phyloP scores from a whole-genome alignment of 495 filamentous ascomycete genomes.

The Neurospora sp. region DNA sequence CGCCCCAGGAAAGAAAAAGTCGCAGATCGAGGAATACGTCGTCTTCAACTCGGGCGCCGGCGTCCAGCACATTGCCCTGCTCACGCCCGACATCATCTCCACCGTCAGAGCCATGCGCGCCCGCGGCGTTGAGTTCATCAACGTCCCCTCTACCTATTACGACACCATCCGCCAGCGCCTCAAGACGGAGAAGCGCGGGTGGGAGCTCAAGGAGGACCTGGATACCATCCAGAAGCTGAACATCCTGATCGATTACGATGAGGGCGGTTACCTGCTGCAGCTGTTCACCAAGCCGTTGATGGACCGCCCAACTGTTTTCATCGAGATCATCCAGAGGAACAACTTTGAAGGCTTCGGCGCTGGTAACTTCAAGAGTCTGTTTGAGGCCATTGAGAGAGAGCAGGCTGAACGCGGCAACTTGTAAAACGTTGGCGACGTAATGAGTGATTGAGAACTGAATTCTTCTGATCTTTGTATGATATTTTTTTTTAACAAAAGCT shows the following conservation, averaged over 20 bases:
- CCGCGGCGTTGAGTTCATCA: constrained; percentile 81
- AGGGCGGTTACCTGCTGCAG: constrained; percentile 74
- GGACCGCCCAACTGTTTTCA: constrained; percentile 87
- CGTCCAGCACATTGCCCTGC: constrained; percentile 85
- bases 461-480: background rate
- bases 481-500: background rate
- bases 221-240: constrained; percentile 60
- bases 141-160: constrained; percentile 74
- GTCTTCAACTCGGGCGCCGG: constrained; percentile 77
- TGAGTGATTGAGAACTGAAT: background rate
- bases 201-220: constrained; percentile 63
- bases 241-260: constrained; percentile 87
- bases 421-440: constrained; percentile 14
- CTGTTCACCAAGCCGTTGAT: constrained; percentile 87
- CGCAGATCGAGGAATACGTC: constrained; percentile 89
- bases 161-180: constrained; percentile 60
- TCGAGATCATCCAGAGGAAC: constrained; percentile 86
- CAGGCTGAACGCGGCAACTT: constrained; percentile 77
- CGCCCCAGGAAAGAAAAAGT: constrained; percentile 71
- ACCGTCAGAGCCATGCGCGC: constrained; percentile 64
- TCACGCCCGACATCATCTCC: constrained; percentile 65
- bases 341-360: constrained; percentile 85
- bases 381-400: constrained; percentile 86
- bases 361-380: constrained; percentile 89
- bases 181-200: constrained; percentile 37